Percentiles rank a stretch among this genome's conserved stretches.
Conservation (phyloP, 2,329 filamentous ascomycete species). For the Akanthomyces lecanii region DNA sequence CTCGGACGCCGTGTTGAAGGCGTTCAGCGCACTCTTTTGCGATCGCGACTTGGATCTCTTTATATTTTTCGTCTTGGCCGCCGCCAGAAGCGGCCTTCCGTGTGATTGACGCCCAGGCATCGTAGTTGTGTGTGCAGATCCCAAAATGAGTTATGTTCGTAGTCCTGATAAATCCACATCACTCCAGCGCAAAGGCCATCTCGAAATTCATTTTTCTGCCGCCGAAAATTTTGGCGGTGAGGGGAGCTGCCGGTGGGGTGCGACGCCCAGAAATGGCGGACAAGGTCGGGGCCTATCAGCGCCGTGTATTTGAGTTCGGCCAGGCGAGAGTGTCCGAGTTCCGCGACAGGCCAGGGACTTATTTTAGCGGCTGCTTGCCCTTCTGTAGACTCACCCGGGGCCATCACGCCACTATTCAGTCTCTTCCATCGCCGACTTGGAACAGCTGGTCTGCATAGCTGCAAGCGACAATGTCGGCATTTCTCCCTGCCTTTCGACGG, state of each 20-base stretch:
- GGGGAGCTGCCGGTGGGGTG: conserved; percentile 24
- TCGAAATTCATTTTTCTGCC: conserved; percentile 28
- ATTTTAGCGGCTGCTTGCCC: conserved; percentile 1
- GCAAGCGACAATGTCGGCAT: conserved; percentile 35
- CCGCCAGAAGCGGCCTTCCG: conserved; percentile 46
- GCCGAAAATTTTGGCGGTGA: conserved; percentile 30
- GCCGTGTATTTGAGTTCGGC: conserved; percentile 14
- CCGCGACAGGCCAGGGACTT: neutral
- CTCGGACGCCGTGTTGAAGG: conserved; percentile 54
- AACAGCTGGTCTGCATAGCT: conserved; percentile 11
- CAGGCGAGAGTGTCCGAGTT: conserved; percentile 13
- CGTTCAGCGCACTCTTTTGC: conserved; percentile 50
- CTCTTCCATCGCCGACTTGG: neutral
- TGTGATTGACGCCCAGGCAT: conserved; percentile 59
- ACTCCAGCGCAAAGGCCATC: neutral
- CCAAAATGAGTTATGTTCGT: neutral
- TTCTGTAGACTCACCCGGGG: neutral
- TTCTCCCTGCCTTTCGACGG: conserved; percentile 40
- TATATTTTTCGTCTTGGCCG: conserved; percentile 31
- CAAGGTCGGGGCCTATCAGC: conserved; percentile 29
- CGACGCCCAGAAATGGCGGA: conserved; percentile 8
- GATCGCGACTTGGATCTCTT: conserved; percentile 47
- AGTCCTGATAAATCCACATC: neutral
- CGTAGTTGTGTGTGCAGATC: conserved; percentile 14
- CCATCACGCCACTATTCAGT: conserved; percentile 19